Conservation (phyloP, 768 basidiomycete species). For the Flagelloscypha sp. region DNA sequence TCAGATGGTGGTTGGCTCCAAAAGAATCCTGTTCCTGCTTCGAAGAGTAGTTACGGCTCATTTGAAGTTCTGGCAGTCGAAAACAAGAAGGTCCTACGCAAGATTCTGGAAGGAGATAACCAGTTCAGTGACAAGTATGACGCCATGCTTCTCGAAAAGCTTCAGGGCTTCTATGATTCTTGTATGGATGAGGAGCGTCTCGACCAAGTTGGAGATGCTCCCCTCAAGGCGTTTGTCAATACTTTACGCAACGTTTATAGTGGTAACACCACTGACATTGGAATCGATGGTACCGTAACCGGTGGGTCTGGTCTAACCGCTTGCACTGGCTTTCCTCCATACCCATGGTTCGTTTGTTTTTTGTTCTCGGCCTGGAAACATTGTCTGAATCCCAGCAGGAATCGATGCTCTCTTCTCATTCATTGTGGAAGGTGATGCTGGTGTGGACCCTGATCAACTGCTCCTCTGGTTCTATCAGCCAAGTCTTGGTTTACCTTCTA, state of each 20-base stretch:
- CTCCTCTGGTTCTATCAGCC: constrained; percentile 81
- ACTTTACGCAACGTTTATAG: constrained; percentile 53
- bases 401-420: constrained; percentile 75
- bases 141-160: constrained; percentile 50
- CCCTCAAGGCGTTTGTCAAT: constrained; percentile 60
- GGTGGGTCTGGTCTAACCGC: constrained; percentile 78
- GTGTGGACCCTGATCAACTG: constrained; percentile 80
- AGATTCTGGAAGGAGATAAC: constrained; percentile 50
- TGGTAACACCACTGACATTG: constrained; percentile 37
- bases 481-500: constrained; percentile 75
- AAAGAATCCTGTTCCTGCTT: constrained; percentile 77
- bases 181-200: constrained; percentile 78
- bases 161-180: constrained; percentile 65
- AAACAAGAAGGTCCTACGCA: constrained; percentile 72
- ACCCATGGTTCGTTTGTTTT: constrained; percentile 42
- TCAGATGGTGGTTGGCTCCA: constrained; percentile 85
- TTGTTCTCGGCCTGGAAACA: not conserved
- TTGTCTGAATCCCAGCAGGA: constrained; percentile 38
- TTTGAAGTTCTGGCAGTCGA: constrained; percentile 66
- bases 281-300: too few relatives aligned
- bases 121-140: constrained; percentile 34
- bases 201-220: constrained; percentile 62
- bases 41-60: constrained; percentile 63
- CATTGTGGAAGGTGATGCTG: constrained; percentile 81
- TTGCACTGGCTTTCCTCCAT: constrained; percentile 77